These are phyloP conservation scores for Cladosporium cucumerinum DNA, from an alignment of 2,329 filamentous ascomycete species.

Conservation along the genomic window DNA sequence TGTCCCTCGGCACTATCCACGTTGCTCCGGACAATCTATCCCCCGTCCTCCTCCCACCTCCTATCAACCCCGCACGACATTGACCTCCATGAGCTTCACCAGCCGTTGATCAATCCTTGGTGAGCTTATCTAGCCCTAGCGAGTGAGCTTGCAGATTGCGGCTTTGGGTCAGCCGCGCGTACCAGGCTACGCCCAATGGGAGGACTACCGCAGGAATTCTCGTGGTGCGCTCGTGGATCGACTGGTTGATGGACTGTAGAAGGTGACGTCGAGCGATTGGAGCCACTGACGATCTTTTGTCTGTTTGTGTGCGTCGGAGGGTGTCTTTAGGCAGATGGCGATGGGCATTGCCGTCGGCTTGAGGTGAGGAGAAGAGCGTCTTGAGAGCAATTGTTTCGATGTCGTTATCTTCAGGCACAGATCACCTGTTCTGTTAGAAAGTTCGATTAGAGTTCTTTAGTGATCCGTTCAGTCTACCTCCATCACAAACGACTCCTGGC, in stretches of 20 bases:
- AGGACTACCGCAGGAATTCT: not conserved
- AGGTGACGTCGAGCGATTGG: not conserved
- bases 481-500: not conserved
- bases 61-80: constrained; percentile 10
- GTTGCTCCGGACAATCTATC: constrained; percentile 2
- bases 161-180: not conserved
- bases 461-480: not conserved
- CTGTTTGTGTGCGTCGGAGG: not conserved
- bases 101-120: not conserved
- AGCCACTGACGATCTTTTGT: not conserved
- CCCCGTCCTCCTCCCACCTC: not conserved
- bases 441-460: not conserved
- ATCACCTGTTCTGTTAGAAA: not conserved
- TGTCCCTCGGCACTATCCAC: not conserved
- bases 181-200: not conserved
- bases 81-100: not conserved
- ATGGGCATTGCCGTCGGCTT: not conserved
- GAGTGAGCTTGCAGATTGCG: not conserved
- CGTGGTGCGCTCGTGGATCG: not conserved
- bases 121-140: constrained; percentile 5
- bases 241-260: not conserved
- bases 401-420: too few relatives aligned
- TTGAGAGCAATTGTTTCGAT: not conserved
- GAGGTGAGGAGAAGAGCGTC: not conserved
- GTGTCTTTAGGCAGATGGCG: not conserved